Base-by-base conservation (phyloP, 306 rosid species). In the Vigna hirtella region DNA sequence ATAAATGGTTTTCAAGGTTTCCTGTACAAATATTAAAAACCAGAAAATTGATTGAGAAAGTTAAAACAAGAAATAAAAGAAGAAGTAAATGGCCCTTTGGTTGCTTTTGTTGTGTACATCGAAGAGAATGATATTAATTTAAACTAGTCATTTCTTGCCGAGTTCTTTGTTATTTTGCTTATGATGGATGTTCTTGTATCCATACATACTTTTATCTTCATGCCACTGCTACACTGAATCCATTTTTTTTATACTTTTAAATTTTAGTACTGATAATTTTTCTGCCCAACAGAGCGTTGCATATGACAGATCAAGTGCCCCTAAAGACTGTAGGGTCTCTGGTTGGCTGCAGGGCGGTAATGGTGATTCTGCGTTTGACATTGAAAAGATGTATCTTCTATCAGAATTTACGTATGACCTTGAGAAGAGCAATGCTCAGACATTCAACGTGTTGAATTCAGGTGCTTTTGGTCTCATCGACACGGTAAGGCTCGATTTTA, bases 351-450 rank as follows among this genome's bases (percentile, higher is more conserved):
- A 63, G 80, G 93, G 83, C 56, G 45, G 34, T 1, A 80, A 73
- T 64, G n/a, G 53, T 2, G 90, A 79, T n/a, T 57, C 84, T 61
- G 65, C 72, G 15, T 7, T 57, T 8, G 86, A 85, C n/a, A 45
- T 65, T 5, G 88, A 82, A 49, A 92, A 85, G 77, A 86, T 83
- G 88, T 79, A 81, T 78, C 88, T 77, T 17, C 61, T 96, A 36
- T 34, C 89, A 3, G 96, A 96, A 74, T 88, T 96, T 40, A 83
- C 85, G 2, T 96, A 93, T 32, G 96, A 93, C 77, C 98, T 96
- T 24, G 94, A 90, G 85, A 96, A 86, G 85, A 93, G 97, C 90
- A 93, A 96, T 81, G 99, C 98, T 36, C 99, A 96, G 84, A 96
- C 98, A 50, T 88, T 85, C 80, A 59, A 85, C 49, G 88, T 90